A percentile compares a stretch with the other conserved stretches of the same genome.
Evolutionary conservation across 306 rosid genomes (phyloP).

Genomic region (Lotus japonicus): DNA sequence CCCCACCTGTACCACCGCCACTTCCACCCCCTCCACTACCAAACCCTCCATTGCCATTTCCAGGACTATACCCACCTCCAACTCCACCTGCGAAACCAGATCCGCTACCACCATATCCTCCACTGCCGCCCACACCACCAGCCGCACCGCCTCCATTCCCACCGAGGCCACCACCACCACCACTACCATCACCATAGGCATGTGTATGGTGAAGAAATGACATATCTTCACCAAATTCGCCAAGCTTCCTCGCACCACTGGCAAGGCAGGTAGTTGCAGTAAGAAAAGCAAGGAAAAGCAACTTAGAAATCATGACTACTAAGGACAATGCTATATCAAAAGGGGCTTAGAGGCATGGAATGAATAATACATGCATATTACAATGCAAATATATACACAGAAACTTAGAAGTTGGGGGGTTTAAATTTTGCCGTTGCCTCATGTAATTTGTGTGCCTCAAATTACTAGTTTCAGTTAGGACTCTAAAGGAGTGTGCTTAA

Average conservation of each 20-base stretch:
- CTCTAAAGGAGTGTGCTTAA: background rate
- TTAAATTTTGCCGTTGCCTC: constrained; percentile 14
- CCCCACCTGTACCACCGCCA: background rate
- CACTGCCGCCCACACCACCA: constrained; percentile 14
- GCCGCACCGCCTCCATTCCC: constrained; percentile 4
- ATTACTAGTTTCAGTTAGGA: background rate
- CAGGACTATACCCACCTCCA: constrained; percentile 19
- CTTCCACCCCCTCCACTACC: background rate
- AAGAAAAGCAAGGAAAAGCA: constrained; percentile 32
- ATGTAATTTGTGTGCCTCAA: constrained; percentile 25
- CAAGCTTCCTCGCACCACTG: constrained; percentile 30
- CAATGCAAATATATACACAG: background rate
- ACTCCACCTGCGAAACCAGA: no score
- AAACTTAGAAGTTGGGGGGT: background rate
- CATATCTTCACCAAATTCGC: constrained; percentile 20
- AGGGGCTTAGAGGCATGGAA: background rate
- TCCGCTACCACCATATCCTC: background rate
- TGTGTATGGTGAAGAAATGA: constrained; percentile 20
- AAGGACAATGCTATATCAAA: background rate
- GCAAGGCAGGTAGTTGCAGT: constrained; percentile 7
- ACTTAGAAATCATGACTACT: constrained; percentile 25
- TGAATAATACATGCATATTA: background rate
- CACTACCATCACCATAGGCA: constrained; percentile 16
- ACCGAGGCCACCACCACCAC: background rate
- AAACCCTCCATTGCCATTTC: no score